Percentiles rank a stretch among this genome's conserved stretches.
These are phyloP conservation scores for Phylloporus sp. DNA, from an alignment of 768 basidiomycete genomes.

Conservation along the genomic window DNA sequence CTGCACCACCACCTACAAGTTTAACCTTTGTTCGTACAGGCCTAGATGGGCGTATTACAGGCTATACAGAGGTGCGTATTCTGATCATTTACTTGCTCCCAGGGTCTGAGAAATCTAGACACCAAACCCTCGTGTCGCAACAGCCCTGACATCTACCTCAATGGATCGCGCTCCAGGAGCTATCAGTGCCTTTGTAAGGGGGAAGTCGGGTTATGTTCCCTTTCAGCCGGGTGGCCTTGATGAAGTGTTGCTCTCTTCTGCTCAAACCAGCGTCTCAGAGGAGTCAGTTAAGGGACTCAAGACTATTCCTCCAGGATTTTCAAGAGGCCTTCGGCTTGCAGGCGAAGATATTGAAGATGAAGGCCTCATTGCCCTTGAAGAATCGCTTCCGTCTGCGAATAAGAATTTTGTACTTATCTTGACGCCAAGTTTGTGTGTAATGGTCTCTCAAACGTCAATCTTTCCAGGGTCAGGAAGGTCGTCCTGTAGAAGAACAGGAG, in stretches of 20 bases:
- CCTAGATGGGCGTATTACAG: conserved; percentile 73
- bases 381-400: conserved; percentile 7
- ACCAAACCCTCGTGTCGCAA: conserved; percentile 50
- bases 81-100: not conserved
- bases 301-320: conserved; percentile 79
- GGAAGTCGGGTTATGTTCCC: conserved; percentile 89
- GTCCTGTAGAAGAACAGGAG: conserved; percentile 20
- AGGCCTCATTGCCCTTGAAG: conserved; percentile 33
- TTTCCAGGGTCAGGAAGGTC: conserved; percentile 17
- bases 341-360: conserved; percentile 52
- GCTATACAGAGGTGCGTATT: conserved; percentile 71
- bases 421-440: conserved; percentile 1
- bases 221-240: conserved; percentile 95
- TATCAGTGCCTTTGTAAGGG: conserved; percentile 80
- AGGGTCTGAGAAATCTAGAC: conserved; percentile 38
- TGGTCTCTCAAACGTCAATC: conserved; percentile 24
- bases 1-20: conserved; percentile 71
- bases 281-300: conserved; percentile 45
- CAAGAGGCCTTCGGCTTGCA: conserved; percentile 70
- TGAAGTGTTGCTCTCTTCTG: conserved; percentile 41
- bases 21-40: conserved; percentile 74
- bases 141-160: conserved; percentile 81
- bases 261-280: conserved; percentile 33
- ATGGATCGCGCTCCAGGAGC: conserved; percentile 81
- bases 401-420: conserved; percentile 15